Evolutionary conservation across 1,284 basidiomycete species (phyloP), one percentile per base, ranked within the genome.

Genomic region (Ganoderma lingzhi): DNA sequence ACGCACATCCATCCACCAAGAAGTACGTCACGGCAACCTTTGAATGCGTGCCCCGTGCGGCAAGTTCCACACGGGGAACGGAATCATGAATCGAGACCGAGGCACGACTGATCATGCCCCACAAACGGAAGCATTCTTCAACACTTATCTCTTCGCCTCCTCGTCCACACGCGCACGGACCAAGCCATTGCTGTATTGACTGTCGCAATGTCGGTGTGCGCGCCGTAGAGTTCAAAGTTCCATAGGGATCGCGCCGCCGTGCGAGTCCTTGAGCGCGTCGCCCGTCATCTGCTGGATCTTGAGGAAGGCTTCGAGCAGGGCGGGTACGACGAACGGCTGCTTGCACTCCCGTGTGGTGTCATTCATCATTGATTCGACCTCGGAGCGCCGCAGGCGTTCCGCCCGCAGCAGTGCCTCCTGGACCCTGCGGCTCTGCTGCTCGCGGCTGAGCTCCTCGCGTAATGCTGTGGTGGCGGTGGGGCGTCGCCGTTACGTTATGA

Each of bases 311-410:
- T 85, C 82, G 63, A 84, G 69, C 66, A 87, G 77, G 28, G 83
- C 81, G 6, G 85, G 85, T 3, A 87, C 84, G 45, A 87, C 78
- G 70, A 86, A 84, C n/a, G 85, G 86, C 67, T 79, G 77, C 59
- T 69, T 75, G 61, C 79, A 80, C 74, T 87, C 86, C 67, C 78
- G 77, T 62, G 80, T 73, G 14, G 85, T 75, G 69, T 84, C 84
- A 62, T 78, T 76, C 66, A 85, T 68, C 19, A 77, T 67, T 12
- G 62, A 73, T 72, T 85, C 84, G 39, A 81, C 75, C 44, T 79
- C 78, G 53, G 73, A 64, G 30, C 82, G 78, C 56, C 73, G 73
- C 48, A 70, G 73, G 42, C 79, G 79, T 76, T 85, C 83, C 48
- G 77, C 76, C 44, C 74, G 74, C 42, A 84, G 73, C 44, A 71